Percentiles rank a stretch among this genome's conserved stretches.
These are phyloP conservation scores for Trichoderma asperellum DNA, from an alignment of 2,329 filamentous ascomycete species.

Conservation along the genomic window DNA sequence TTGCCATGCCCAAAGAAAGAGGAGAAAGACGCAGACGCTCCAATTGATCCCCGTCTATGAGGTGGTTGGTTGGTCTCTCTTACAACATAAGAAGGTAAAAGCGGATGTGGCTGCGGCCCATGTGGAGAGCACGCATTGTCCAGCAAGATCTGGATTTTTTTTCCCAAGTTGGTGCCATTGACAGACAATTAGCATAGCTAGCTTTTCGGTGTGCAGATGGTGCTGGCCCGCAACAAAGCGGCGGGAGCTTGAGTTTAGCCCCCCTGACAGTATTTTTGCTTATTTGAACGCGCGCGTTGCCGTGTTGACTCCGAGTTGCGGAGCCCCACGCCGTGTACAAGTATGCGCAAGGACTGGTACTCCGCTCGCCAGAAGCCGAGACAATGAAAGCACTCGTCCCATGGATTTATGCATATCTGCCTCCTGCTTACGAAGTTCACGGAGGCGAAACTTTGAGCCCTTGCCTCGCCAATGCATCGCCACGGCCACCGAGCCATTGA, in stretches of 20 bases:
- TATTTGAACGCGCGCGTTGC: constrained; percentile 20
- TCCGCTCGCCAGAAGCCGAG: not conserved
- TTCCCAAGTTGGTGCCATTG: not conserved
- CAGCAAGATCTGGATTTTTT: constrained; percentile 10
- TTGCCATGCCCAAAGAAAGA: not conserved
- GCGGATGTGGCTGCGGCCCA: not conserved
- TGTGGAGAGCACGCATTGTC: not conserved
- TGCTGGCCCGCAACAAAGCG: not conserved
- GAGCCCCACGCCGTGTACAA: not conserved
- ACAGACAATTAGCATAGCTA: not conserved
- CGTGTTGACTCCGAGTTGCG: not conserved
- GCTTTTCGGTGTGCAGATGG: constrained; percentile 6
- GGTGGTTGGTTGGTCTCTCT: not conserved
- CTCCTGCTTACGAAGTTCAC: not conserved
- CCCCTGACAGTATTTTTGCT: constrained; percentile 17
- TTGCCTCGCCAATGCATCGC: constrained; percentile 3
- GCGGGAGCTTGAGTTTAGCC: constrained; percentile 16
- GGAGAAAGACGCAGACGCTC: not conserved
- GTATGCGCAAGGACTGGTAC: not conserved
- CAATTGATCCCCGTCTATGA: not conserved
- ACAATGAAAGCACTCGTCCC: not conserved
- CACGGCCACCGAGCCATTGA: not conserved
- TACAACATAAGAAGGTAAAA: not conserved
- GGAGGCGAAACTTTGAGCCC: constrained; percentile 20
- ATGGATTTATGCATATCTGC: not conserved